A percentile compares a stretch with the other conserved stretches of the same genome.
phyloP scores from a whole-genome alignment of 2,329 filamentous ascomycete genomes.

The Colletotrichum brevisporum region DNA sequence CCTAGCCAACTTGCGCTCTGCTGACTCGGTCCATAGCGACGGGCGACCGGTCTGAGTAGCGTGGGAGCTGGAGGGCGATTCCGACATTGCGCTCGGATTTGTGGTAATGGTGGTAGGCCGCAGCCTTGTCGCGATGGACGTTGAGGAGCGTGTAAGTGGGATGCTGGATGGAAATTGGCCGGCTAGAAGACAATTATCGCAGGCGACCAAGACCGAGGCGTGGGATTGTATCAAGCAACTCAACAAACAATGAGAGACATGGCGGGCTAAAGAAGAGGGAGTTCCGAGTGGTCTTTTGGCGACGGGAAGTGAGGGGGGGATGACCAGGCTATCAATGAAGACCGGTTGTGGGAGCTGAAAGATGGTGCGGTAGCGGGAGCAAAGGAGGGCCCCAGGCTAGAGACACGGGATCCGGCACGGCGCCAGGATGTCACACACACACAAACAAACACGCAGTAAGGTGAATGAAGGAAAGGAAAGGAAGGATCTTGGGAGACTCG shows the following conservation, averaged over 20 bases:
- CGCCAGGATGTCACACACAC: conserved; percentile 21
- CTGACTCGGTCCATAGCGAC: conserved; percentile 68
- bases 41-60: conserved; percentile 62
- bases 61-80: conserved; percentile 48
- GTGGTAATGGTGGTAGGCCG: conserved; percentile 13
- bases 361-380: conserved; percentile 17
- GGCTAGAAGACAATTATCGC: background rate
- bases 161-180: background rate
- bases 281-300: background rate
- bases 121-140: conserved; percentile 35
- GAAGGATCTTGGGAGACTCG: conserved; percentile 13
- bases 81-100: conserved; percentile 31
- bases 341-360: conserved; percentile 15
- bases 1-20: conserved; percentile 66
- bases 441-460: conserved; percentile 1
- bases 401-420: conserved; percentile 27
- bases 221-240: conserved; percentile 11
- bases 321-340: conserved; percentile 37
- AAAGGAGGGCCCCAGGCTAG: conserved; percentile 14
- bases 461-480: background rate
- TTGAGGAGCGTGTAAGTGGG: conserved; percentile 30
- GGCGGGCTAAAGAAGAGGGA: conserved; percentile 16
- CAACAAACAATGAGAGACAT: background rate
- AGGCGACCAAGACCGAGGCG: background rate
- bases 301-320: conserved; percentile 34